These are phyloP conservation scores for Torulaspora indica DNA, from an alignment of 805 yeast genomes.

Conservation along the genomic window DNA sequence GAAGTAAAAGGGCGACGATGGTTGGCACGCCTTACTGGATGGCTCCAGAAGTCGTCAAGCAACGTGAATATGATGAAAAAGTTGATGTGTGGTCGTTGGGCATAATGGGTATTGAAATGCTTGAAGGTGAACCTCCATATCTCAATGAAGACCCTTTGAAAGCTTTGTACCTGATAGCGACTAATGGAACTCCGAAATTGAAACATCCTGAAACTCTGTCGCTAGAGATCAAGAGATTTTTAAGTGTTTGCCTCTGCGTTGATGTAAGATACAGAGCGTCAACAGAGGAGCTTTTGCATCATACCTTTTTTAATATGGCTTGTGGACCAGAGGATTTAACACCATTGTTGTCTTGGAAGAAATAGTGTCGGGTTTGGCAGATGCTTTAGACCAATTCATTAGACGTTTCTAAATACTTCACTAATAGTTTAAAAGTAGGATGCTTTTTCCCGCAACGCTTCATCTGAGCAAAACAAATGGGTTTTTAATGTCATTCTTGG, in stretches of 20 bases:
- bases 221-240: conserved; percentile 73
- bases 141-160: conserved; percentile 92
- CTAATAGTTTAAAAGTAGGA: not conserved
- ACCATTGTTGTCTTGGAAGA: conserved; percentile 51
- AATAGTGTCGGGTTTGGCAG: conserved; percentile 8
- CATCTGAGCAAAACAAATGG: too few relatives aligned
- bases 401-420: not conserved
- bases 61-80: conserved; percentile 93
- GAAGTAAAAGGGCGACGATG: conserved; percentile 92
- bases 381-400: not conserved
- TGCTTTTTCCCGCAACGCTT: not conserved
- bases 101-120: conserved; percentile 97
- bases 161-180: conserved; percentile 89
- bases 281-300: conserved; percentile 80
- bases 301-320: conserved; percentile 62
- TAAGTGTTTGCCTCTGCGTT: conserved; percentile 88
- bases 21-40: conserved; percentile 99
- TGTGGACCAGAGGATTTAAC: conserved; percentile 58
- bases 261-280: conserved; percentile 89
- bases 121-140: conserved; percentile 98
- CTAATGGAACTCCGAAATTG: conserved; percentile 93
- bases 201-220: conserved; percentile 84
- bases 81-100: conserved; percentile 99
- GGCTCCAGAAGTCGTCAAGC: conserved; percentile 98
- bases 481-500: too few relatives aligned